Conservation (phyloP, 495 filamentous ascomycete species). For the Talaromyces stipitatus region DNA sequence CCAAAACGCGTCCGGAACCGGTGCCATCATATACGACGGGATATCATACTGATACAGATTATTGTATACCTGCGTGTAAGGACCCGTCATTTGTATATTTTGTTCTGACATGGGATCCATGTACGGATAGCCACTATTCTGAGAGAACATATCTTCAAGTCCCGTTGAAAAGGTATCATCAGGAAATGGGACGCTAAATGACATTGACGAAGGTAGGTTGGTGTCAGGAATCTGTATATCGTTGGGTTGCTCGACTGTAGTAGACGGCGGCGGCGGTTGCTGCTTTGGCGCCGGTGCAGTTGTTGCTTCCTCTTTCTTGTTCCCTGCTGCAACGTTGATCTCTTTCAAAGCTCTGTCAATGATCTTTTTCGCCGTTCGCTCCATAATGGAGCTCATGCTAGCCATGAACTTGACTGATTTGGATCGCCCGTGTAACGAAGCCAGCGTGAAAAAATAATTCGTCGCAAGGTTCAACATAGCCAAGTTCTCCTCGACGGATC, state of each 20-base stretch:
- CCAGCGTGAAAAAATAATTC: slow-evolving; percentile 72
- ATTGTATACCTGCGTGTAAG: not conserved
- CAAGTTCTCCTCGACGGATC: slow-evolving; percentile 65
- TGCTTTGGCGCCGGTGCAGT: slow-evolving; percentile 5
- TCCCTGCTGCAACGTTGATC: not conserved
- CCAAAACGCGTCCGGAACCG: not conserved
- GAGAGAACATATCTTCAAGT: not conserved
- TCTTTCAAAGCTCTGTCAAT: slow-evolving; percentile 78
- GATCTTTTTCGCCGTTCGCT: slow-evolving; percentile 79
- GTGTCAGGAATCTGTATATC: not conserved
- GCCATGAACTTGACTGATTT: slow-evolving; percentile 85
- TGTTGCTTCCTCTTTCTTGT: slow-evolving; percentile 9
- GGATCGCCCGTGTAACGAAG: slow-evolving; percentile 54
- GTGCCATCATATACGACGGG: not conserved
- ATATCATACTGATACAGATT: not conserved
- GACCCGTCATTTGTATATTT: not conserved
- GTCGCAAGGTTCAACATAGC: slow-evolving; percentile 81
- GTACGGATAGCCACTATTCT: not conserved
- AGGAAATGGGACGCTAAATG: not conserved
- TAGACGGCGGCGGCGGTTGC: not conserved
- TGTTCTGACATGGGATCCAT: not conserved
- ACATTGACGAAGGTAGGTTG: not conserved
- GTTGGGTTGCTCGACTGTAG: not conserved
- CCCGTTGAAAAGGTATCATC: not conserved
- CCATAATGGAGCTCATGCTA: slow-evolving; percentile 79